These are phyloP conservation scores for Dissophora ornata DNA, from an alignment of 192 early-diverging fungal species.

Conservation along the genomic window DNA sequence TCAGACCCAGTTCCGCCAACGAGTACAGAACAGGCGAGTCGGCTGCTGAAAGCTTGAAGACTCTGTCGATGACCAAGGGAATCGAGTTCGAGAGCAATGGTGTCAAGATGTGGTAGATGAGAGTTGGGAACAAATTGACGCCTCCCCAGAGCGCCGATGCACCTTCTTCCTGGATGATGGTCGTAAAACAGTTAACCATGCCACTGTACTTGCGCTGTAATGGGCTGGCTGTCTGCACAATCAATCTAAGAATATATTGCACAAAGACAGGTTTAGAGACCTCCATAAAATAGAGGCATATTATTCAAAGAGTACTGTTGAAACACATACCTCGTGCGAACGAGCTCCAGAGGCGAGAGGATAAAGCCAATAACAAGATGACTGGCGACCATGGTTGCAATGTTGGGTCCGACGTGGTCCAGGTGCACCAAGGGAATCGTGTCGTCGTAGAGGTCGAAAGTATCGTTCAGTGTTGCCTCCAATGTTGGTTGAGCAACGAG, in stretches of 20 bases:
- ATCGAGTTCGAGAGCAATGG: slow-evolving; percentile 79
- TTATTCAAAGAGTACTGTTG: neutral
- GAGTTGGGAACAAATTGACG: slow-evolving; percentile 79
- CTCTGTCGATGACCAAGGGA: slow-evolving; percentile 73
- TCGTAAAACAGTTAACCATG: slow-evolving; percentile 77
- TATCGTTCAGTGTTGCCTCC: slow-evolving; percentile 92
- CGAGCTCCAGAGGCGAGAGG: slow-evolving; percentile 93
- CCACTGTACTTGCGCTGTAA: slow-evolving; percentile 87
- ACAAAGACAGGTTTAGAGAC: neutral
- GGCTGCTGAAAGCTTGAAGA: slow-evolving; percentile 69
- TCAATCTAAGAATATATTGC: slow-evolving; percentile 64
- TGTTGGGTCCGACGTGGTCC: slow-evolving; percentile 71
- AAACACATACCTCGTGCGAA: slow-evolving; percentile 78
- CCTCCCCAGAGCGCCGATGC: slow-evolving; percentile 73
- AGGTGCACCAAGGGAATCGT: slow-evolving; percentile 78
- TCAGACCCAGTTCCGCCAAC: slow-evolving; percentile 72
- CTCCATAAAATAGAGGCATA: neutral
- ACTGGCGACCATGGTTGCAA: slow-evolving; percentile 80
- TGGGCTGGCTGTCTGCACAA: slow-evolving; percentile 87
- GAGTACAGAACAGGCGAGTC: slow-evolving; percentile 78
- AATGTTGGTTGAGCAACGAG: slow-evolving; percentile 85
- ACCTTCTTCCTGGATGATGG: slow-evolving; percentile 84
- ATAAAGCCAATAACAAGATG: slow-evolving; percentile 82
- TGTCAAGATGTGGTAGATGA: slow-evolving; percentile 83
- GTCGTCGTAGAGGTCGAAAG: slow-evolving; percentile 94